Evolutionary conservation across 805 yeast species (phyloP).

Genomic region (Blastobotrys chiropterorum): DNA sequence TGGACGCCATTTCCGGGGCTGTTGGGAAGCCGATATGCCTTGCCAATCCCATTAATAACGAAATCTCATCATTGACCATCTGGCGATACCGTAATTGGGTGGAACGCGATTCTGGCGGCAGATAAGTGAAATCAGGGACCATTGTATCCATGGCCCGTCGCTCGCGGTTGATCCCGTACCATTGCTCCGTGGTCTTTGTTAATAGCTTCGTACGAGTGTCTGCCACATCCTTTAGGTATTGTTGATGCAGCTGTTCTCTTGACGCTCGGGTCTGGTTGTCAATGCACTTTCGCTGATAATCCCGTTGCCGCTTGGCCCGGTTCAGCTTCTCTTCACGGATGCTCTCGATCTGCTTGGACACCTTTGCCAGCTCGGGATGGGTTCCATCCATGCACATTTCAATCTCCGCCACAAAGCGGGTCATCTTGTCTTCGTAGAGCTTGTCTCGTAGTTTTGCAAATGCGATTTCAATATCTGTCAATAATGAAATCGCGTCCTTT

Average conservation of each 20-base stretch:
- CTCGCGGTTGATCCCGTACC: conserved; percentile 91
- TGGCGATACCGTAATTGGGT: conserved; percentile 61
- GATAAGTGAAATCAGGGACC: conserved; percentile 40
- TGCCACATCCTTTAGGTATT: conserved; percentile 59
- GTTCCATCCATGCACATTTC: conserved; percentile 82
- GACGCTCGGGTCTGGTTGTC: conserved; percentile 75
- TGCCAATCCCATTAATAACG: conserved; percentile 60
- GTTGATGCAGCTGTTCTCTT: conserved; percentile 78
- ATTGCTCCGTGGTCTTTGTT: conserved; percentile 66
- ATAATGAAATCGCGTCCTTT: conserved; percentile 59
- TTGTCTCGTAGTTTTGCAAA: conserved; percentile 83
- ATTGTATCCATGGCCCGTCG: conserved; percentile 71
- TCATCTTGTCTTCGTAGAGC: conserved; percentile 76
- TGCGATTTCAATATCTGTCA: conserved; percentile 75
- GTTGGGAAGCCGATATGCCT: conserved; percentile 74
- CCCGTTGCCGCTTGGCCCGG: conserved; percentile 43
- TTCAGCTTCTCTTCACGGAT: conserved; percentile 65
- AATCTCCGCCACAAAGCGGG: conserved; percentile 71
- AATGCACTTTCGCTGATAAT: conserved; percentile 69
- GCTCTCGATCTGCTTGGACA: conserved; percentile 62
- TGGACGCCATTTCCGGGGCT: conserved; percentile 62
- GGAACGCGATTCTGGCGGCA: conserved; percentile 25
- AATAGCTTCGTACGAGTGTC: conserved; percentile 63
- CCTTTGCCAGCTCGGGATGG: conserved; percentile 81
- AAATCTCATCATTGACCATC: conserved; percentile 60